Evolutionary conservation across 257 asterid genomes (phyloP).

Genomic region (Striga asiatica): DNA sequence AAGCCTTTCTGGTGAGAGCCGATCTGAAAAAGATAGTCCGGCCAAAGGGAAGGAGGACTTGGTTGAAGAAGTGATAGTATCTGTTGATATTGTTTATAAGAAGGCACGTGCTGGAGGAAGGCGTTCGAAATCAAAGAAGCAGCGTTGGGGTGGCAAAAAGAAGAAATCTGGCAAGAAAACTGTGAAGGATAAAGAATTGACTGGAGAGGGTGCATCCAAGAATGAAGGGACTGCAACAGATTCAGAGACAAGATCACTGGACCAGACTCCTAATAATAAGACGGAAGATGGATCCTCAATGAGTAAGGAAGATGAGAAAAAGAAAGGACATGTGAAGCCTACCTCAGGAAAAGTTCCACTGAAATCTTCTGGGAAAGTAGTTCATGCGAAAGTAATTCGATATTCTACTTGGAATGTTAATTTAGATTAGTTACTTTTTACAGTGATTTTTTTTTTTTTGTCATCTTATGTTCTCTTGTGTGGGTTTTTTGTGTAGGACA

Average conservation of each 20-base stretch:
- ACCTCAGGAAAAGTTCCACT: conserved; percentile 27
- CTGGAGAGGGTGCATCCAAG: conserved; percentile 31
- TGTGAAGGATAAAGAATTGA: conserved; percentile 25
- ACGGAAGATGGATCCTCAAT: conserved; percentile 27
- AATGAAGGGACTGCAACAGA: conserved; percentile 13
- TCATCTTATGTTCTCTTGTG: conserved; percentile 5
- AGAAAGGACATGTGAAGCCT: conserved; percentile 43
- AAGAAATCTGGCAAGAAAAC: conserved; percentile 20
- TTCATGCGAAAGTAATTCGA: conserved; percentile 34
- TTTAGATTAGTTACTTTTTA: conserved; percentile 10
- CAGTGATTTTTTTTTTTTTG: conserved; percentile 1
- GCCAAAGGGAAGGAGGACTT: conserved; percentile 31
- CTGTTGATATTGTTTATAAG: conserved; percentile 26
- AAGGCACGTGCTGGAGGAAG: conserved; percentile 40
- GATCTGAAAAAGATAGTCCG: conserved; percentile 20
- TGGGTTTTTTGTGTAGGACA: conserved; percentile 24
- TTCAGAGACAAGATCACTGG: background rate
- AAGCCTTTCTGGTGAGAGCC: conserved; percentile 34
- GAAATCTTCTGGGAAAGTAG: conserved; percentile 36
- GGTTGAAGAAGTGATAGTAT: conserved; percentile 30
- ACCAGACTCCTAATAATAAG: conserved; percentile 18
- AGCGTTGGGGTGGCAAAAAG: conserved; percentile 13
- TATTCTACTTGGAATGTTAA: background rate
- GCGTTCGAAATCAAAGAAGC: conserved; percentile 31
- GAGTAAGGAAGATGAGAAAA: conserved; percentile 34